Evolutionary conservation across 495 filamentous ascomycete species (phyloP).

Genomic region (Umbilicaria muhlenbergii): DNA sequence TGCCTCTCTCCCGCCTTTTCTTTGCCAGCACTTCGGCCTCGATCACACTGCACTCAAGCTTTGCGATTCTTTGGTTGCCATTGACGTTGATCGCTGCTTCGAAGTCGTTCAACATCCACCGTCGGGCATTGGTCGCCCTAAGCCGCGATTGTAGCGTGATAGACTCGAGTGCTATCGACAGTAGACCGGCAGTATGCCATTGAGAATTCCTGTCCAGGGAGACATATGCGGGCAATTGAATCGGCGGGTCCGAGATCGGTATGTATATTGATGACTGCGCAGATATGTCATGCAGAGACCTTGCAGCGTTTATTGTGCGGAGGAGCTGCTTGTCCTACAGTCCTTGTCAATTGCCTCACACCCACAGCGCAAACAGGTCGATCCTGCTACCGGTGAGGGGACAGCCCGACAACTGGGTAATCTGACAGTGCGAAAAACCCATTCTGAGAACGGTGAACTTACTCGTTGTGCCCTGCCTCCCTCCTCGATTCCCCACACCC

Average conservation of each 20-base stretch:
- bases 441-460: slow-evolving; percentile 13
- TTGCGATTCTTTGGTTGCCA: slow-evolving; percentile 67
- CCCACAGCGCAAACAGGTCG: not conserved
- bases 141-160: slow-evolving; percentile 64
- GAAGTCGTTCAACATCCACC: slow-evolving; percentile 42
- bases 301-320: slow-evolving; percentile 51
- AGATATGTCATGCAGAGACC: slow-evolving; percentile 48
- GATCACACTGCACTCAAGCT: slow-evolving; percentile 41
- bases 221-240: slow-evolving; percentile 40
- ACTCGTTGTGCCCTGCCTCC: slow-evolving; percentile 42
- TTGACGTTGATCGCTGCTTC: slow-evolving; percentile 57
- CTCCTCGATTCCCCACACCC: slow-evolving; percentile 72
- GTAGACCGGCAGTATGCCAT: slow-evolving; percentile 72
- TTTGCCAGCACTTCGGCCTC: slow-evolving; percentile 9
- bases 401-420: not conserved
- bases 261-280: slow-evolving; percentile 62
- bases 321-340: slow-evolving; percentile 34
- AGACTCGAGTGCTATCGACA: slow-evolving; percentile 66
- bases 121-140: slow-evolving; percentile 30
- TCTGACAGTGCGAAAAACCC: not conserved
- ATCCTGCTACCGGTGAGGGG: slow-evolving; percentile 12
- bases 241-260: slow-evolving; percentile 51
- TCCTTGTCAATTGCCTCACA: slow-evolving; percentile 3
- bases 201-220: slow-evolving; percentile 45
- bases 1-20: slow-evolving; percentile 6